phyloP scores from a whole-genome alignment of 1,284 basidiomycete genomes.

The Marasmius fiardii region DNA sequence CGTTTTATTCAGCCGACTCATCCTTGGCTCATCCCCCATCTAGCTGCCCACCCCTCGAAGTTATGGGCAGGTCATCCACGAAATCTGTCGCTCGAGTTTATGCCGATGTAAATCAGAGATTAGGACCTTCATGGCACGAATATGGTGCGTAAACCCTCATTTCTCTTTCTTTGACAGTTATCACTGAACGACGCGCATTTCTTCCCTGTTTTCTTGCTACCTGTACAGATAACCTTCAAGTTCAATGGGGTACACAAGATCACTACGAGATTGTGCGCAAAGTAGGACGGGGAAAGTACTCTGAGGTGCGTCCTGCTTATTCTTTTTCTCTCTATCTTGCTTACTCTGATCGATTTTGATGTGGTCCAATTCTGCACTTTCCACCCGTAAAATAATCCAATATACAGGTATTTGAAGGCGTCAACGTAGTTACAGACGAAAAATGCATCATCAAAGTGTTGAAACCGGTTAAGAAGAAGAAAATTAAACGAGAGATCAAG shows the following conservation, averaged over 20 bases:
- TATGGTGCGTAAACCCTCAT: constrained; percentile 68
- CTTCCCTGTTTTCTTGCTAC: constrained; percentile 17
- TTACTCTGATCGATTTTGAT: neutral
- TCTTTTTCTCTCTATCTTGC: no score
- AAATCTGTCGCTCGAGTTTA: constrained; percentile 77
- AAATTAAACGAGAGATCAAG: constrained; percentile 99
- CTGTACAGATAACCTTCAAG: constrained; percentile 78
- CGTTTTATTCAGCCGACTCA: constrained; percentile 1
- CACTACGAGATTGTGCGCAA: constrained; percentile 98
- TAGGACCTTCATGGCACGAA: constrained; percentile 79
- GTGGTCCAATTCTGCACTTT: constrained; percentile 12
- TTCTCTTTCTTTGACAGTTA: neutral
- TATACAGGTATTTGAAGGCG: constrained; percentile 91
- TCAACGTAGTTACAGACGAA: constrained; percentile 90
- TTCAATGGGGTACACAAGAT: constrained; percentile 95
- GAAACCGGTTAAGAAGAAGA: constrained; percentile 99
- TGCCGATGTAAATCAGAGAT: constrained; percentile 67
- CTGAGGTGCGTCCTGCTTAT: constrained; percentile 83
- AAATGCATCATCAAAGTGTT: constrained; percentile 99
- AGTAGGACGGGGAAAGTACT: constrained; percentile 96
- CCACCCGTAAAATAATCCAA: constrained; percentile 14
- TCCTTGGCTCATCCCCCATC: neutral
- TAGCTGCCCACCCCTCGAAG: constrained; percentile 11
- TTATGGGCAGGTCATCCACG: constrained; percentile 62
- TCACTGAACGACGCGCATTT: neutral